These are phyloP conservation scores for Hortiboletus campestris DNA, from an alignment of 768 basidiomycete genomes.

Conservation along the genomic window DNA sequence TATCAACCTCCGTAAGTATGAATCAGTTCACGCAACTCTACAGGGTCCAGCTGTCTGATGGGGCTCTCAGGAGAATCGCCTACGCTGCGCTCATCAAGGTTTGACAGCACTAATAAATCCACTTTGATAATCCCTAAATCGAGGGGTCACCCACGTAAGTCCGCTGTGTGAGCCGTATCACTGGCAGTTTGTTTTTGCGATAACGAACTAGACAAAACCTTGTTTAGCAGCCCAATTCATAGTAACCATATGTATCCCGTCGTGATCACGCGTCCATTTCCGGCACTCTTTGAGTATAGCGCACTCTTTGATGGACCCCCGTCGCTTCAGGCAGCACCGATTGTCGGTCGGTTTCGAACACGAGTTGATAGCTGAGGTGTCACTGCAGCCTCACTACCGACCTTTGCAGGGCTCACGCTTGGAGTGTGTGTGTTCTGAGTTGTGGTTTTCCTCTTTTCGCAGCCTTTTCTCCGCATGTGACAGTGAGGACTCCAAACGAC, in stretches of 20 bases:
- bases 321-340: not conserved
- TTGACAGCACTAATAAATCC: constrained; percentile 27
- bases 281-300: not conserved
- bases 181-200: constrained; percentile 11
- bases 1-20: constrained; percentile 24
- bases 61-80: constrained; percentile 6
- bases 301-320: not conserved
- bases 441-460: constrained; percentile 9
- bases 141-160: constrained; percentile 23
- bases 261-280: constrained; percentile 11
- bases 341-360: not conserved
- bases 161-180: constrained; percentile 8
- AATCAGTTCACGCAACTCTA: constrained; percentile 16
- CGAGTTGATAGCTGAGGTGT: not conserved
- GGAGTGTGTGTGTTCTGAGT: constrained; percentile 1
- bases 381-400: not conserved
- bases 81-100: constrained; percentile 20
- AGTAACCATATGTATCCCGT: constrained; percentile 15
- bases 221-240: not conserved
- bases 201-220: constrained; percentile 8
- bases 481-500: constrained; percentile 8
- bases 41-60: constrained; percentile 27
- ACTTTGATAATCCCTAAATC: constrained; percentile 18
- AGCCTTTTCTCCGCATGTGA: constrained; percentile 16
- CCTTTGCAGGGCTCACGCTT: not conserved